phyloP scores from a whole-genome alignment of 2,329 filamentous ascomycete species.

The Ophiostoma fasciatum region DNA sequence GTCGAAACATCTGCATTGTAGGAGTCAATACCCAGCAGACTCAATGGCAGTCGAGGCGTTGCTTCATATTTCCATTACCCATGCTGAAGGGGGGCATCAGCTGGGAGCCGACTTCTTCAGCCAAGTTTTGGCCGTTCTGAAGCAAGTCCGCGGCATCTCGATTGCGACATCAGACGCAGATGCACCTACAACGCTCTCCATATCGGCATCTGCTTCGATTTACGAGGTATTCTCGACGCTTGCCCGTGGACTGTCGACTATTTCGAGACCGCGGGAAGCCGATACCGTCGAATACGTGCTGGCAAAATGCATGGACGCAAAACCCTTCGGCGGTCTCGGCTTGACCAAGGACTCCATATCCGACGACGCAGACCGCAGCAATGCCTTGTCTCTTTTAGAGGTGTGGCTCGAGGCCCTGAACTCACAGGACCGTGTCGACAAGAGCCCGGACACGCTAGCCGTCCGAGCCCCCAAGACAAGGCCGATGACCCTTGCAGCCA shows the following conservation, averaged over 20 bases:
- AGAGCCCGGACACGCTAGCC: neutral
- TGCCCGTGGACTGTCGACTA: neutral
- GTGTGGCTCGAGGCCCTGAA: neutral
- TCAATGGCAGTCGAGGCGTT: neutral
- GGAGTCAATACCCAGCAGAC: no score
- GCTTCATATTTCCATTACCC: neutral
- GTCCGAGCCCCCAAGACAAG: slow-evolving; percentile 16
- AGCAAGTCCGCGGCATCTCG: neutral
- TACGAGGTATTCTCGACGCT: neutral
- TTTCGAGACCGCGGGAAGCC: neutral
- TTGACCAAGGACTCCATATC: neutral
- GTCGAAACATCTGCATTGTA: no score
- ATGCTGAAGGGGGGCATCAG: neutral
- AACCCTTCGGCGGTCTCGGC: neutral
- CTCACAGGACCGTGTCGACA: neutral
- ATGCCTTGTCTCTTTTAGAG: neutral
- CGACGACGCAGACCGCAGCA: neutral
- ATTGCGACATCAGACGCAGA: neutral
- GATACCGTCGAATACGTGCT: neutral
- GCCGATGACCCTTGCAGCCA: slow-evolving; percentile 28
- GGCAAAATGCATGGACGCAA: neutral
- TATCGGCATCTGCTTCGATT: neutral
- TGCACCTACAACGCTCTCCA: neutral
- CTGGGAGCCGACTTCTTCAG: neutral
- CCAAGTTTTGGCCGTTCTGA: neutral